Conservation (phyloP, 257 asterid species). For the Paulownia fortunei region DNA sequence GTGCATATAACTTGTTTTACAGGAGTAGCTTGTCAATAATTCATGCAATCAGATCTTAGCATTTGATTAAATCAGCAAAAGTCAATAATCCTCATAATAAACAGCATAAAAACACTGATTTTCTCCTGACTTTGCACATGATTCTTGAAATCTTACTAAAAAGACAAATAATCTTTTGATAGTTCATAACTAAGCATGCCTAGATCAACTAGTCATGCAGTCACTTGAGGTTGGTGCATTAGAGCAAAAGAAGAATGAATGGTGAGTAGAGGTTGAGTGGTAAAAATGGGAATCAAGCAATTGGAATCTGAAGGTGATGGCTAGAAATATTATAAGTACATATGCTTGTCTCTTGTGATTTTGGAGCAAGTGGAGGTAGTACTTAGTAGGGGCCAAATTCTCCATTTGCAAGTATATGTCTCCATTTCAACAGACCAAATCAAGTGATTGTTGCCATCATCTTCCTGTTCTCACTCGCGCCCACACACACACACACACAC, state of each 20-base stretch:
- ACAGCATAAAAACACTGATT: neutral
- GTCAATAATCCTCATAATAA: slow-evolving; percentile 7
- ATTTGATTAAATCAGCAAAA: slow-evolving; percentile 3
- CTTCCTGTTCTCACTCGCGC: slow-evolving; percentile 29
- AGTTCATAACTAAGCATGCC: too few species aligned
- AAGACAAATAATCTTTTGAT: neutral
- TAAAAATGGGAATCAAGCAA: slow-evolving; percentile 13
- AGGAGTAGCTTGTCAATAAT: neutral
- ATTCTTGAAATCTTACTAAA: neutral
- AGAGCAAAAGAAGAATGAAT: neutral
- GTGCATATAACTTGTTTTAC: slow-evolving; percentile 43
- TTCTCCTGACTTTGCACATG: neutral
- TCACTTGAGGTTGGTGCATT: neutral
- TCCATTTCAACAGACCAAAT: slow-evolving; percentile 57
- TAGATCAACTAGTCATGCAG: too few species aligned
- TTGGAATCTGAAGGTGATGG: slow-evolving; percentile 18
- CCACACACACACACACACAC: neutral
- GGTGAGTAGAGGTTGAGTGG: slow-evolving; percentile 25
- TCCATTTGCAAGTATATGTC: slow-evolving; percentile 44
- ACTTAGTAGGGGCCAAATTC: slow-evolving; percentile 45
- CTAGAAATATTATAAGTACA: slow-evolving; percentile 18
- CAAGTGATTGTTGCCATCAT: slow-evolving; percentile 58
- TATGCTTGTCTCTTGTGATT: slow-evolving; percentile 22
- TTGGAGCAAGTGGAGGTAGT: slow-evolving; percentile 32
- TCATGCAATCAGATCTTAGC: neutral